Percentiles rank a stretch among this genome's conserved stretches.
Conservation (phyloP, 306 rosid species). For the Vigna unguiculata region DNA sequence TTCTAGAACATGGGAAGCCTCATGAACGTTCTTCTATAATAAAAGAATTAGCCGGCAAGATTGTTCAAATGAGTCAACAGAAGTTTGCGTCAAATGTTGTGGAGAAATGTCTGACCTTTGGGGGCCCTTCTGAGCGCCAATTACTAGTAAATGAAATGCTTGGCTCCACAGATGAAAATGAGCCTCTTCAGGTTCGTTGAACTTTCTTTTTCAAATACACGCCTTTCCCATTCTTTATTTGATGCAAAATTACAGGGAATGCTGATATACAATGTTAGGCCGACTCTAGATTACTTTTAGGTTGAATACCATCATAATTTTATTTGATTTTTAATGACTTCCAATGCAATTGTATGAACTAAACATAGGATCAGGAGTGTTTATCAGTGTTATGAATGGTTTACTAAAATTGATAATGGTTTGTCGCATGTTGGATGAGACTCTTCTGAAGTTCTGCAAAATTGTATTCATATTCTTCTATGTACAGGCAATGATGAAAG, state of each 20-base stretch:
- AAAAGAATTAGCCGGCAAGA: conserved; percentile 85
- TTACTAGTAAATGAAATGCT: conserved; percentile 92
- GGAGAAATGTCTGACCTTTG: conserved; percentile 92
- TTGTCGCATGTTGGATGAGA: neutral
- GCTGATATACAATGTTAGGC: neutral
- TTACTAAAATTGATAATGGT: neutral
- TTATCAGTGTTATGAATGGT: neutral
- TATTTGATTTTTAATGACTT: too few species aligned
- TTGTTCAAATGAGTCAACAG: conserved; percentile 94
- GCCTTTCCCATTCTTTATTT: neutral
- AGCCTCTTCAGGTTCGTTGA: conserved; percentile 87
- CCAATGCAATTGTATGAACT: too few species aligned
- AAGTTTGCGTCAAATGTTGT: conserved; percentile 95
- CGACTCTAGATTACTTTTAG: neutral
- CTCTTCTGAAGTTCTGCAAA: neutral
- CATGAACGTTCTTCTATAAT: conserved; percentile 92
- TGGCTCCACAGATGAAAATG: conserved; percentile 95
- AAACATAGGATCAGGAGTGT: too few species aligned
- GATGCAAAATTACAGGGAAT: neutral
- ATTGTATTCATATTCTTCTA: neutral
- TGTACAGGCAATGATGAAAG: conserved; percentile 86
- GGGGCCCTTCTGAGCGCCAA: conserved; percentile 87
- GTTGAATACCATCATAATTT: neutral
- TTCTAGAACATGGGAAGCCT: conserved; percentile 92
- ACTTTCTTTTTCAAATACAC: neutral